Evolutionary conservation across 768 basidiomycete genomes (phyloP), one percentile per base, ranked within the genome.

Genomic region (Mycena filopes): DNA sequence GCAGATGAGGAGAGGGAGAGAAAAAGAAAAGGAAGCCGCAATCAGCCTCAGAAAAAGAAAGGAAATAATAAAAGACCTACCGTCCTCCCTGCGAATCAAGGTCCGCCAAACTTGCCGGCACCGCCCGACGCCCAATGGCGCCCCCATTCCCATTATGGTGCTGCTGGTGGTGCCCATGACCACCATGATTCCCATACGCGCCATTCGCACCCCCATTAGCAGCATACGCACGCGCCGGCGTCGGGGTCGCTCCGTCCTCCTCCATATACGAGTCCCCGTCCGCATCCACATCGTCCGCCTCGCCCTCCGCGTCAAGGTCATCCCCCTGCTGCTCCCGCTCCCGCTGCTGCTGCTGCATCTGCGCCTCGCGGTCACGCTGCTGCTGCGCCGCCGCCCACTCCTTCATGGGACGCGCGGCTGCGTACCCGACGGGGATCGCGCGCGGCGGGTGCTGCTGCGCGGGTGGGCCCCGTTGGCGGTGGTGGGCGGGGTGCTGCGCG

Each of bases 1-100:
- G 36, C 20, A 61, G 62, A 55, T 53, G 65, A 33, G 50, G 26
- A 26, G 62, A 47, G 15, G 33, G 33, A 59, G 38, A 46, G 31
- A 42, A 23, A 53, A 59, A 55, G 46, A 43, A 54, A 43, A 26
- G 49, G 53, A 62, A 38, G 33, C 4, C 40, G 33, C 57, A 60
- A 26, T 49, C 31, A 47, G 58, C 36, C 13, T 38, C 23, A 13
- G n/a, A 9, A 36, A 20, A 25, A 51, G 5, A 28, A 15, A 54
- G 48, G 13, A 15, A 63, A 68, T 40, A 57, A 54, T 29, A 59
- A 43, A 36, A 54, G 31, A 80, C 87, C 66, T 78, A 91, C 89
- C 91, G 82, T 51, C 89, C 90, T 53, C 75, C 66, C n/a, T 82
- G 76, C 7, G 85, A 82, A 74, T 88, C 86, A 33, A 92, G 76